Conservation (phyloP, 78 protist species). For the Dictyostelium brefeldianum region DNA sequence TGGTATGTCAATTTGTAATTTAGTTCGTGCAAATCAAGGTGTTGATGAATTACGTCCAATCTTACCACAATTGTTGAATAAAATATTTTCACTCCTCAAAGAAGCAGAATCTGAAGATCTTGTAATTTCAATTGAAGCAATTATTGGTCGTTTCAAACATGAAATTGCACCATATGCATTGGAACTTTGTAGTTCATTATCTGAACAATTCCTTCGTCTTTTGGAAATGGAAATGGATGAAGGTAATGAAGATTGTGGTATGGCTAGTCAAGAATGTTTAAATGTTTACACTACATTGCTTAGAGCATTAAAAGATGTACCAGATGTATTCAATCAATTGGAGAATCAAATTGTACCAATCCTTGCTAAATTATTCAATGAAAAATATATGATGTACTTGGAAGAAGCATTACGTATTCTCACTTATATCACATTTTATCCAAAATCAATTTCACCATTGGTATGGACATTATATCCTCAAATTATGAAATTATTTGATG, state of each 20-base stretch:
- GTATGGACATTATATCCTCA: constrained; percentile 69
- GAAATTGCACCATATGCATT: constrained; percentile 83
- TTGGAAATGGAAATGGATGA: constrained; percentile 15
- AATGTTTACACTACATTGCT: constrained; percentile 22
- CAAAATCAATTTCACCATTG: constrained; percentile 52
- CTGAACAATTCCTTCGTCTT: constrained; percentile 49
- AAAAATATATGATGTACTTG: constrained; percentile 41
- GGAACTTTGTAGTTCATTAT: neutral
- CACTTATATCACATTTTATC: constrained; percentile 71
- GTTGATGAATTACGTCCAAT: constrained; percentile 54
- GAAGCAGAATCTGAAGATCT: constrained; percentile 85
- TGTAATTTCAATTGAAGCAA: constrained; percentile 61
- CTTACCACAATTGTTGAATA: constrained; percentile 75
- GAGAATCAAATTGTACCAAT: constrained; percentile 46
- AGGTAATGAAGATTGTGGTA: neutral
- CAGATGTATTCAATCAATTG: constrained; percentile 42
- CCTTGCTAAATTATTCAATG: neutral
- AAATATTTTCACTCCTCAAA: constrained; percentile 76
- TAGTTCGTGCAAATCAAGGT: constrained; percentile 65
- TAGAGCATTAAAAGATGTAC: constrained; percentile 50
- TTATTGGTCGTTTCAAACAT: constrained; percentile 66
- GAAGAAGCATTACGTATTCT: constrained; percentile 66
- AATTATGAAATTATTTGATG: constrained; percentile 57
- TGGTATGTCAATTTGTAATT: constrained; percentile 65
- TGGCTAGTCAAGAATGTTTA: constrained; percentile 59